Percentiles rank a stretch among this genome's conserved stretches.
phyloP scores from a whole-genome alignment of 202 grass and related monocot species.

The Tripidium arundinaceum region DNA sequence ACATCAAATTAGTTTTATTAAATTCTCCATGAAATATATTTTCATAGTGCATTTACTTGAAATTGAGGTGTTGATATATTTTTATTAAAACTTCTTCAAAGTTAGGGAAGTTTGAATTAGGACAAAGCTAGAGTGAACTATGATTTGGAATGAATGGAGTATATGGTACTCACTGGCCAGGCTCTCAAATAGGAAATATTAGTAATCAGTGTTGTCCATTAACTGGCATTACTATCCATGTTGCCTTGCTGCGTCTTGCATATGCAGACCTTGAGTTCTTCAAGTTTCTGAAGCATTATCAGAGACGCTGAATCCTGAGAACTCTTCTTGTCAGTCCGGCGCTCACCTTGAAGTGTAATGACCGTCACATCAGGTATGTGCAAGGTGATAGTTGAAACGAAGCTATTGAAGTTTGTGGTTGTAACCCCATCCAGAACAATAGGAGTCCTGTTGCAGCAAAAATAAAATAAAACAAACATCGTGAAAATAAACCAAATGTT shows the following conservation, averaged over 20 bases:
- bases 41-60: background rate
- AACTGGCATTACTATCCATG: background rate
- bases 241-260: slow-evolving; percentile 24
- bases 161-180: slow-evolving; percentile 3
- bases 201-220: background rate
- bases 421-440: slow-evolving; percentile 47
- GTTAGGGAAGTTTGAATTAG: background rate
- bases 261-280: slow-evolving; percentile 45
- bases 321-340: slow-evolving; percentile 60
- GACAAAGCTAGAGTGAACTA: background rate
- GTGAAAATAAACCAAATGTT: slow-evolving; percentile 16
- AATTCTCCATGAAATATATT: background rate
- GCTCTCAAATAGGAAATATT: slow-evolving; percentile 6
- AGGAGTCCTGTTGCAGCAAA: slow-evolving; percentile 50
- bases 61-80: background rate
- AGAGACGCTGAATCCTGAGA: slow-evolving; percentile 80
- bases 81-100: background rate
- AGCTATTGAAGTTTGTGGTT: slow-evolving; percentile 63
- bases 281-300: slow-evolving; percentile 63
- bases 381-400: slow-evolving; percentile 65
- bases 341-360: slow-evolving; percentile 58
- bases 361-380: slow-evolving; percentile 58
- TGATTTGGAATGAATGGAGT: background rate
- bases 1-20: background rate
- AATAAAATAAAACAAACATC: slow-evolving; percentile 1